These are phyloP conservation scores for Endoconidiophora polonica DNA, from an alignment of 2,329 filamentous ascomycete genomes.

Conservation along the genomic window DNA sequence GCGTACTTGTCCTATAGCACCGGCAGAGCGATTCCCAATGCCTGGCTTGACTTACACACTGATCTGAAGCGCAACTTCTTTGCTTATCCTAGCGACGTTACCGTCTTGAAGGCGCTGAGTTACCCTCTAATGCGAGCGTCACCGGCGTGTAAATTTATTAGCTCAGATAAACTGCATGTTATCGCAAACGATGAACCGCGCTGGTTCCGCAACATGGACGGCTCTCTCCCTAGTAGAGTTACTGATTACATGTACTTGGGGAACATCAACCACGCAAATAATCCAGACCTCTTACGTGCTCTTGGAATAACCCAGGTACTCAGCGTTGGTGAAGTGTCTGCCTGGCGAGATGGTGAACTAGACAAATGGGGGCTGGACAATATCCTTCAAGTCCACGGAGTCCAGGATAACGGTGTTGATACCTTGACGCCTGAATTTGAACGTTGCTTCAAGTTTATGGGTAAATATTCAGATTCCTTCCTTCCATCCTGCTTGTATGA, in stretches of 20 bases:
- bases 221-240: constrained; percentile 76
- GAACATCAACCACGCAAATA: constrained; percentile 86
- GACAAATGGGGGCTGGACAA: constrained; percentile 64
- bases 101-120: constrained; percentile 61
- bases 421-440: constrained; percentile 73
- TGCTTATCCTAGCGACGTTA: constrained; percentile 80
- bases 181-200: constrained; percentile 44
- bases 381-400: constrained; percentile 62
- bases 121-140: constrained; percentile 58
- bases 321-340: constrained; percentile 77
- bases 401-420: constrained; percentile 96
- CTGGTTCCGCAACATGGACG: constrained; percentile 75
- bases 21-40: constrained; percentile 60
- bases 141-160: constrained; percentile 27
- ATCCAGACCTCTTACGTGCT: constrained; percentile 61
- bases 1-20: constrained; percentile 91
- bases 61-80: constrained; percentile 83
- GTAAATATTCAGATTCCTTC: constrained; percentile 35
- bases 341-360: constrained; percentile 57
- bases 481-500: not conserved
- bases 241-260: constrained; percentile 92
- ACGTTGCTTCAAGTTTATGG: constrained; percentile 78
- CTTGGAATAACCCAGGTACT: constrained; percentile 77
- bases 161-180: constrained; percentile 4
- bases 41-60: constrained; percentile 75